Base-by-base conservation (phyloP, 441 rosid species). In the Raphanus hybrid region DNA sequence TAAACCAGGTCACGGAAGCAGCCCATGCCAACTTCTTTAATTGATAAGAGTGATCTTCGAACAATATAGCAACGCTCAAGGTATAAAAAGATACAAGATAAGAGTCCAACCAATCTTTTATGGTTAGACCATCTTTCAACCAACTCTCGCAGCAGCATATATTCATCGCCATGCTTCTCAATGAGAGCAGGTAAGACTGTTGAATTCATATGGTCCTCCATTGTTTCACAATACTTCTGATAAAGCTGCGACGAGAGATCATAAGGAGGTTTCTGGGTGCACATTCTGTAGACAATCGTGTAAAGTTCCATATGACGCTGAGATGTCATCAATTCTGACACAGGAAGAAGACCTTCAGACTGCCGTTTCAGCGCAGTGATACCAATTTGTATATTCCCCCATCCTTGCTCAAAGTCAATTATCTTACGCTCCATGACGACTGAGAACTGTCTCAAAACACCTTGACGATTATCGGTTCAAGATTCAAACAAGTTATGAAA, bases 211-310 rank as follows among this genome's bases (percentile, higher is more conserved):
- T 95, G 89, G 26, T 82, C 93, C 72, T 91, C 89, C 80, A 95
- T 86, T 4, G 89, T 82, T 78, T 87, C 94, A 63, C 68, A 80
- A 79, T 89, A 95, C 82, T 87, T 91, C 59, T 91, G 89, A 74
- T 95, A 93, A 23, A 95, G 89, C 82, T 91, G 96, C 72, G 87
- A 93, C 7, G 99, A 87, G 50, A 86, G 89, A 78, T 95, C 93
- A 67, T 90, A 3, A 11, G 52, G 79, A 34, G 97, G 93, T 90
- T 77, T 90, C 4, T 11, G 96, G 1, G 88, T 87, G 39, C 98
- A 93, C 99, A 93, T 88, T 66, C 90, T 84, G 78, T 93, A 95
- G 63, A 93, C 87, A 1, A 88, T 90, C 39, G 97, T 94, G 80
- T 94, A 94, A 5, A 94, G 58, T 11, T 45, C 3, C 3, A 9